Evolutionary conservation across 2,329 filamentous ascomycete species (phyloP).

Genomic region (Arthrobotrys sinensis): DNA sequence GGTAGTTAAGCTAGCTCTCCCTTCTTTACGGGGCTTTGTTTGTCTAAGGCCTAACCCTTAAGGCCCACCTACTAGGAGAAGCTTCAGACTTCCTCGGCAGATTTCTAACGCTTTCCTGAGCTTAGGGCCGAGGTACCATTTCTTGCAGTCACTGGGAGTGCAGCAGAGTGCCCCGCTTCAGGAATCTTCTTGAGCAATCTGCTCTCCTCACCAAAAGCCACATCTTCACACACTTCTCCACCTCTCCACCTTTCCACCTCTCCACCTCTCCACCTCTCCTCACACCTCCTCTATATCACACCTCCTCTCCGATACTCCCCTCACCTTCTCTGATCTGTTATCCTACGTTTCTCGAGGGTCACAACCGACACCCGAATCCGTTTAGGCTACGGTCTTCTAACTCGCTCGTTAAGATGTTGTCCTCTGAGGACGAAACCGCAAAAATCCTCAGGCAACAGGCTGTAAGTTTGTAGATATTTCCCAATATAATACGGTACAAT

Average conservation of each 20-base stretch:
- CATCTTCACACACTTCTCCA: not conserved
- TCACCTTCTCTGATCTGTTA: not conserved
- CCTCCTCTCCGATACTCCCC: not conserved
- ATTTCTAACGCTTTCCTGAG: not conserved
- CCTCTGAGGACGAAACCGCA: constrained; percentile 14
- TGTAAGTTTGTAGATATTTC: constrained; percentile 1
- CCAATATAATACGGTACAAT: not conserved
- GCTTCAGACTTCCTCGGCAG: not conserved
- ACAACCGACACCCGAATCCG: not conserved
- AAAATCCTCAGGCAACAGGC: constrained; percentile 42
- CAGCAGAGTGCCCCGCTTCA: not conserved
- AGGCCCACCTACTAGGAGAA: no score
- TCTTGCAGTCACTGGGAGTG: not conserved
- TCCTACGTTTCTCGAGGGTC: not conserved
- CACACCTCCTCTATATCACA: constrained; percentile 4
- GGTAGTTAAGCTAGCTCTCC: no score
- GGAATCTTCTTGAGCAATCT: constrained; percentile 16
- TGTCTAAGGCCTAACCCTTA: no score
- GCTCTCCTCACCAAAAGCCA: not conserved
- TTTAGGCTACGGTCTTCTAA: not conserved
- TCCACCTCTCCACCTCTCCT: constrained; percentile 3
- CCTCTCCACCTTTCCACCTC: not conserved
- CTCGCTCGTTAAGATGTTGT: constrained; percentile 12
- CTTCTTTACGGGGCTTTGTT: no score
- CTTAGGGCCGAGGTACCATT: not conserved